Conservation (phyloP, 371 early-diverging fungal genomes). For the Nosema muscidifuracis region DNA sequence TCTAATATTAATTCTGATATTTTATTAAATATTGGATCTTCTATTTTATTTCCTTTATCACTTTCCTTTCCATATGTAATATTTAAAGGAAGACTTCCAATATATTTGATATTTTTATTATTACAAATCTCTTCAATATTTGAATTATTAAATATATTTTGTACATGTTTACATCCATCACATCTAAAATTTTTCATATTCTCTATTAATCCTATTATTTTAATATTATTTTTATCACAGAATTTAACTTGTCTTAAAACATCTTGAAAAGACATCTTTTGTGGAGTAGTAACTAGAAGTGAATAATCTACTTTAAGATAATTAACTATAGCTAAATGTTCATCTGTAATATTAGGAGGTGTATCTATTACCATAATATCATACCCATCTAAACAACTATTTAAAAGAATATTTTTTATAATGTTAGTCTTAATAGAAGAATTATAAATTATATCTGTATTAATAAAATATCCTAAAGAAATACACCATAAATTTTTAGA, state of each 20-base stretch:
- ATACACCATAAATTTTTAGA: slow-evolving; percentile 18
- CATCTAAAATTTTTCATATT: slow-evolving; percentile 61
- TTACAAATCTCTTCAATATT: slow-evolving; percentile 40
- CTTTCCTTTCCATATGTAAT: background rate
- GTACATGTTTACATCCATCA: slow-evolving; percentile 31
- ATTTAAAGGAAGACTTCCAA: slow-evolving; percentile 35
- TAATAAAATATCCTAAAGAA: slow-evolving; percentile 30
- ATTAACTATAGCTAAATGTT: slow-evolving; percentile 58
- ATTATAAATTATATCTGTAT: slow-evolving; percentile 11
- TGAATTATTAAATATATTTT: slow-evolving; percentile 36
- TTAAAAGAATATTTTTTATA: slow-evolving; percentile 40
- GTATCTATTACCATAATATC: slow-evolving; percentile 61
- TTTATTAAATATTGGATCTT: background rate
- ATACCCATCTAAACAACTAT: slow-evolving; percentile 24
- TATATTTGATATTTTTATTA: slow-evolving; percentile 23
- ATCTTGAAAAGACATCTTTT: slow-evolving; percentile 58
- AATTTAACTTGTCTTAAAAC: slow-evolving; percentile 57
- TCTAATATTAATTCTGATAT: background rate
- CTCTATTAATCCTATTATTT: slow-evolving; percentile 59
- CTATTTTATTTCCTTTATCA: background rate
- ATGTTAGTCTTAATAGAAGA: slow-evolving; percentile 11
- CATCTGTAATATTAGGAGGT: slow-evolving; percentile 63
- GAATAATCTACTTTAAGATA: slow-evolving; percentile 10
- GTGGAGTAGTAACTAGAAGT: slow-evolving; percentile 60
- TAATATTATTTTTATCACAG: slow-evolving; percentile 57